Conservation (phyloP, 805 yeast species). For the Saccharomycopsis sp. region DNA sequence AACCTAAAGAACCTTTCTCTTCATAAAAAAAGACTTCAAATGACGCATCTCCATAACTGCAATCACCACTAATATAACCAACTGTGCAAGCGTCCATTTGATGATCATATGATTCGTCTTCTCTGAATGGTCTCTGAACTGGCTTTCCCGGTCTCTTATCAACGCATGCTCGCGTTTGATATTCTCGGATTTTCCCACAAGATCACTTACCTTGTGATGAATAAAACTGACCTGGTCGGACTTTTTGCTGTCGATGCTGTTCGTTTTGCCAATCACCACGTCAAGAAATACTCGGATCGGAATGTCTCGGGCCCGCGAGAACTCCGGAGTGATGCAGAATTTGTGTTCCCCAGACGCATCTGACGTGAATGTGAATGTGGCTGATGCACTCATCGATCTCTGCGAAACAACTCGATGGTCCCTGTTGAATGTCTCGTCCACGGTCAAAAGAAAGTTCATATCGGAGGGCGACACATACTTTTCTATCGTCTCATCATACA, state of each 20-base stretch:
- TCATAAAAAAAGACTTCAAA: constrained; percentile 74
- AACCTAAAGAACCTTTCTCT: constrained; percentile 85
- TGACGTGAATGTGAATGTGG: constrained; percentile 77
- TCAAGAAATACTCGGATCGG: constrained; percentile 69
- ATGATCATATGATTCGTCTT: constrained; percentile 65
- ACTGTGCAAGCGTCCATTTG: constrained; percentile 67
- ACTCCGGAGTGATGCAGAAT: constrained; percentile 62
- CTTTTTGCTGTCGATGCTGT: constrained; percentile 54
- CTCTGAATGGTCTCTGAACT: constrained; percentile 74
- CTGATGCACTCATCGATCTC: constrained; percentile 43
- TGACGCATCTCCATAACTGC: constrained; percentile 74
- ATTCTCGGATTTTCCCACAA: constrained; percentile 50
- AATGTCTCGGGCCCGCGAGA: constrained; percentile 33
- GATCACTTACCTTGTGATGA: constrained; percentile 46
- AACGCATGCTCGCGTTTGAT: constrained; percentile 59
- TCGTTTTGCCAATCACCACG: constrained; percentile 60
- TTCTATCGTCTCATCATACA: constrained; percentile 34
- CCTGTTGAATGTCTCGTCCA: constrained; percentile 69
- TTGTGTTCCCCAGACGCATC: constrained; percentile 79
- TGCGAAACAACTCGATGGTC: constrained; percentile 73
- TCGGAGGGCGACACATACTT: constrained; percentile 48
- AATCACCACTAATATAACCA: constrained; percentile 56
- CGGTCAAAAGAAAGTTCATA: constrained; percentile 33
- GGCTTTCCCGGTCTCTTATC: constrained; percentile 62
- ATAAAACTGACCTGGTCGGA: constrained; percentile 47